These are phyloP conservation scores for Thecamonas trahens DNA, from an alignment of 78 protist genomes.

Conservation along the genomic window DNA sequence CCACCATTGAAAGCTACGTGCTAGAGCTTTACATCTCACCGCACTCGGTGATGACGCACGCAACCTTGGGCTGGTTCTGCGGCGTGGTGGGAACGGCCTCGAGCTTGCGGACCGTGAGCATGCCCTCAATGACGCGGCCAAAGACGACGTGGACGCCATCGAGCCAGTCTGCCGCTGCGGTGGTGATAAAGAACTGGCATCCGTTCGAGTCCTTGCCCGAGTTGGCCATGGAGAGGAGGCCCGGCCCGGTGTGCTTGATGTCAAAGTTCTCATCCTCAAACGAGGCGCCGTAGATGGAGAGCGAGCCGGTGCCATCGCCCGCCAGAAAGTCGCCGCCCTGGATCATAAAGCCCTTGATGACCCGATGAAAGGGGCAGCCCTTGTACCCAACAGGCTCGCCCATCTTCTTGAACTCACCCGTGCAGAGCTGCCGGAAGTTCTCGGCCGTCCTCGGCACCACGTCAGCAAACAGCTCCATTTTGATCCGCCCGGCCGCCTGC, in stretches of 20 bases:
- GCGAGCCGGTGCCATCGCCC: conserved; percentile 81
- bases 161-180: conserved; percentile 71
- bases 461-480: conserved; percentile 87
- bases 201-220: conserved; percentile 91
- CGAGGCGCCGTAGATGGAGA: conserved; percentile 68
- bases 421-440: conserved; percentile 82
- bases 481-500: conserved; percentile 67
- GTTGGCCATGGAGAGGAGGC: conserved; percentile 86
- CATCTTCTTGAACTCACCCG: conserved; percentile 64
- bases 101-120: conserved; percentile 58
- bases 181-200: conserved; percentile 85
- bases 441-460: conserved; percentile 82
- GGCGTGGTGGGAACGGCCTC: conserved; percentile 55
- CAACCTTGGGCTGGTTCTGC: conserved; percentile 50
- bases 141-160: conserved; percentile 97
- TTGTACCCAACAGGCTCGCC: conserved; percentile 80
- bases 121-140: conserved; percentile 77
- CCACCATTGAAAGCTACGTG: no score
- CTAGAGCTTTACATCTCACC: conserved; percentile 50
- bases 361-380: conserved; percentile 83
- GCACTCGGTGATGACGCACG: conserved; percentile 62
- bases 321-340: conserved; percentile 88
- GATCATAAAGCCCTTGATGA: conserved; percentile 85
- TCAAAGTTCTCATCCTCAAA: conserved; percentile 93
- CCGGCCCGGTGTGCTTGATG: conserved; percentile 78